A percentile compares a stretch with the other conserved stretches of the same genome.
Conservation (phyloP, 2,329 filamentous ascomycete genomes). For the Aspergillus sp. region DNA sequence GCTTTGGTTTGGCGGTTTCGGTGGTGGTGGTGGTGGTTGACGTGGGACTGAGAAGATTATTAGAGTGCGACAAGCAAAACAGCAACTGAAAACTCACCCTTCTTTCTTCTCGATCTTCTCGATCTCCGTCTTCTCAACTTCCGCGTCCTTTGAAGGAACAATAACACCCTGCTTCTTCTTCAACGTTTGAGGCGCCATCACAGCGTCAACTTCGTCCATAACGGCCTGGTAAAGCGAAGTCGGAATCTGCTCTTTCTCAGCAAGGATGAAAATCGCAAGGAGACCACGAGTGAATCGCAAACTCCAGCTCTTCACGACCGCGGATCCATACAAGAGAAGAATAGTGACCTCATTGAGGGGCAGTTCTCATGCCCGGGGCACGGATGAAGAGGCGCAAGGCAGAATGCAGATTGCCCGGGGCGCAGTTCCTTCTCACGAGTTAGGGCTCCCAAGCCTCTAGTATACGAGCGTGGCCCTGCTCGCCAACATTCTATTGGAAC, state of each 20-base stretch:
- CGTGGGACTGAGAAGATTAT: neutral
- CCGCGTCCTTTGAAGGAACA: neutral
- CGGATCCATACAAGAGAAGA: neutral
- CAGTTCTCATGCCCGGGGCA: neutral
- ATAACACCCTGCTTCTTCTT: neutral
- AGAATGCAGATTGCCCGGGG: conserved; percentile 1
- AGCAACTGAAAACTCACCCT: neutral
- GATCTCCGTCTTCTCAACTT: neutral
- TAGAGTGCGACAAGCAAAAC: neutral
- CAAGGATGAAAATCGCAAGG: neutral
- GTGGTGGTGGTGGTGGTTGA: neutral
- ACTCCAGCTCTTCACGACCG: neutral
- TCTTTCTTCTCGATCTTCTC: neutral
- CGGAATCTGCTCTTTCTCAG: neutral
- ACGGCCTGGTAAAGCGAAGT: neutral
- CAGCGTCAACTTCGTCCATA: neutral
- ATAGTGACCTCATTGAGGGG: neutral
- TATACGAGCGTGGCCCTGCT: neutral
- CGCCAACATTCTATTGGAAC: neutral
- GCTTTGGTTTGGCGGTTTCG: neutral
- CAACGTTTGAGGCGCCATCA: neutral
- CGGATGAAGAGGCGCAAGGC: neutral
- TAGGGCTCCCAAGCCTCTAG: neutral
- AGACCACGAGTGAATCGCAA: neutral
- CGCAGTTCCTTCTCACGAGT: neutral